phyloP scores from a whole-genome alignment of 371 early-diverging fungal genomes.

The Apophysomyces trapeziformis region DNA sequence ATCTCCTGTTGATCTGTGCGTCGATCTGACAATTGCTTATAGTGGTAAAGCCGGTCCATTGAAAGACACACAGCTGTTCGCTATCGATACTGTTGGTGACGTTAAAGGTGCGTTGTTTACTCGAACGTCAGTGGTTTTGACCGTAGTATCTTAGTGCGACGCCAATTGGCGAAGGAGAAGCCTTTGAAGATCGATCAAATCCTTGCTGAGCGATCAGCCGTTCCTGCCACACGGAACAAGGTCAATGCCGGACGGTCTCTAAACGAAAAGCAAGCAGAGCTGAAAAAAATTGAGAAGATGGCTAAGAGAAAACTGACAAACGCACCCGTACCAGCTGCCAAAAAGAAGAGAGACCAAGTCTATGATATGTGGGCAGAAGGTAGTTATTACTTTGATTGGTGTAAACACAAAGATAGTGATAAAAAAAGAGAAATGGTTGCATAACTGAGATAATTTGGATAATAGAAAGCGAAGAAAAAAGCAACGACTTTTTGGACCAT shows the following conservation, averaged over 20 bases:
- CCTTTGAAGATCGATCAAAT: slow-evolving; percentile 82
- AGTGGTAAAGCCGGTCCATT: slow-evolving; percentile 61
- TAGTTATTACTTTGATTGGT: slow-evolving; percentile 2
- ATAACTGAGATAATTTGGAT: neutral
- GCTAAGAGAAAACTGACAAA: slow-evolving; percentile 28
- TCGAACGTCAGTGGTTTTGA: neutral
- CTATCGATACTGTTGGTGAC: slow-evolving; percentile 76
- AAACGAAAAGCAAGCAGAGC: slow-evolving; percentile 27
- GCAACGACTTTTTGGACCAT: slow-evolving; percentile 26
- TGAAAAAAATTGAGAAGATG: slow-evolving; percentile 29
- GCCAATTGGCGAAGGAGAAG: slow-evolving; percentile 50
- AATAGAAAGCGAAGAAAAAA: slow-evolving; percentile 10
- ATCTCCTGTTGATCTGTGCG: neutral
- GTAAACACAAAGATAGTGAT: too few relatives aligned
- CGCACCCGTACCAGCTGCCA: slow-evolving; percentile 17
- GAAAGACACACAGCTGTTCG: slow-evolving; percentile 70
- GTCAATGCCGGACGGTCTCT: slow-evolving; percentile 27
- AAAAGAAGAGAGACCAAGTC: slow-evolving; percentile 31
- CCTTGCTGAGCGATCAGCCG: slow-evolving; percentile 67
- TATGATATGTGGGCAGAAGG: slow-evolving; percentile 64
- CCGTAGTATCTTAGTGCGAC: slow-evolving; percentile 26
- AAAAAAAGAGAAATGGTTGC: neutral
- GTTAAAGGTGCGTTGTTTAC: slow-evolving; percentile 43
- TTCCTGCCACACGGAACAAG: slow-evolving; percentile 36
- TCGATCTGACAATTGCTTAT: slow-evolving; percentile 1